Conservation (phyloP, 164 flowering plant genomes). For the Vitis cinerea region DNA sequence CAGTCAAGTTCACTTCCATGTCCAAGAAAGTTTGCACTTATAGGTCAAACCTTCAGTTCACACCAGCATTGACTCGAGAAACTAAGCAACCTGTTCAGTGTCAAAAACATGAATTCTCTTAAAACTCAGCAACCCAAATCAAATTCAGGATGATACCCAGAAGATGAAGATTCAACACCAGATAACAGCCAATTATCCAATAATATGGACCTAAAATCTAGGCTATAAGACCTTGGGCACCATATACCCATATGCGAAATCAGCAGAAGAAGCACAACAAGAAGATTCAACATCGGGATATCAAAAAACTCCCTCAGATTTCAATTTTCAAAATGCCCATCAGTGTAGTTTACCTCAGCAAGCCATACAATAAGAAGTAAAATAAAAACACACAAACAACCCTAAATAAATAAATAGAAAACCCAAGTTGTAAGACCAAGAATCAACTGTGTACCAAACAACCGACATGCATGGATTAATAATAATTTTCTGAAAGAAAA, state of each 20-base stretch:
- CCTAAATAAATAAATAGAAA: not conserved
- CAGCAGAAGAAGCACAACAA: not conserved
- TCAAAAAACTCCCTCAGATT: not conserved
- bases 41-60: constrained; percentile 1
- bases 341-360: not conserved
- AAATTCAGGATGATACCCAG: not conserved
- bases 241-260: not conserved
- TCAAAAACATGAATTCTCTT: not conserved
- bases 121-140: not conserved
- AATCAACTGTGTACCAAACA: not conserved
- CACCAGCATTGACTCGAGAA: constrained; percentile 1
- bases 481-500: not conserved
- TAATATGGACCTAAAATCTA: not conserved
- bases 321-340: not conserved
- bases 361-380: not conserved
- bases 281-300: not conserved
- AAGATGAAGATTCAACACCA: constrained; percentile 3
- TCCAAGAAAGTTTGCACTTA: not conserved
- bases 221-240: not conserved
- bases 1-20: constrained; percentile 18
- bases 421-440: not conserved
- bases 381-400: not conserved
- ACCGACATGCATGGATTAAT: constrained; percentile 1
- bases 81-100: constrained; percentile 12
- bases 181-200: not conserved